Base-by-base conservation (phyloP, 768 basidiomycete genomes). In the Dendrothele bispora region DNA sequence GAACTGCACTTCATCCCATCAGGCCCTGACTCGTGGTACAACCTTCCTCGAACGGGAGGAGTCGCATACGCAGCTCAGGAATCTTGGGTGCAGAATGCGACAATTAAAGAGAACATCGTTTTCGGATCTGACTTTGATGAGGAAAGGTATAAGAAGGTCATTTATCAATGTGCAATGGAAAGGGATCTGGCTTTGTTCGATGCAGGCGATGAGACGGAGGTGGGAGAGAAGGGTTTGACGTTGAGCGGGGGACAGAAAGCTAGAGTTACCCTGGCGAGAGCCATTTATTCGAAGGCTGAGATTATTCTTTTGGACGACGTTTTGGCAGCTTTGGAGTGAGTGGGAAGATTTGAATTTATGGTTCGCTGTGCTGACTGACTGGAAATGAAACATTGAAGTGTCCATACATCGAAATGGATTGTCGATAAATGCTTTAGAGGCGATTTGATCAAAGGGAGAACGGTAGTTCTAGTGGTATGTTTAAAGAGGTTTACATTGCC, bases 31-130 rank as follows among this genome's bases (percentile, higher is more conserved):
- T 81, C 86, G 0, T 86, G 79, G 76, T 87, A 75, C 63, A 81
- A 79, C 52, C 75, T 92, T 4, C 89, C 90, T n/a, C 70, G 88
- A 3, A 67, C 66, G 4, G 72, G 74, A 1, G 88, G 90, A 4
- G 75, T 94, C 28, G 83, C 88, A 2, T 91, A 88, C 60, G 86
- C 86, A 4, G 84, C 86, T 3, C 91, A 95, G 61, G 88, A 91
- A 59, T 82, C 86, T 3, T 95, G 89, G 89, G 83, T 91, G 3
- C 79, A 85, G 61, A 91, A 90, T 54, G 86, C 84, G 49, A 89
- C 86, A 0, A 87, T 90, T 45, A 73, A 68, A 59, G 86, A 91
- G 35, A 95, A 95, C 58, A 87, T 95, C 49, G 65, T 88, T 34
- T 95, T 95, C 51, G 88, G 90, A 22, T 66, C 80, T 11, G 75